Base-by-base conservation (phyloP, 108 stramenopile species). In the Schizochytrium sp. region DNA sequence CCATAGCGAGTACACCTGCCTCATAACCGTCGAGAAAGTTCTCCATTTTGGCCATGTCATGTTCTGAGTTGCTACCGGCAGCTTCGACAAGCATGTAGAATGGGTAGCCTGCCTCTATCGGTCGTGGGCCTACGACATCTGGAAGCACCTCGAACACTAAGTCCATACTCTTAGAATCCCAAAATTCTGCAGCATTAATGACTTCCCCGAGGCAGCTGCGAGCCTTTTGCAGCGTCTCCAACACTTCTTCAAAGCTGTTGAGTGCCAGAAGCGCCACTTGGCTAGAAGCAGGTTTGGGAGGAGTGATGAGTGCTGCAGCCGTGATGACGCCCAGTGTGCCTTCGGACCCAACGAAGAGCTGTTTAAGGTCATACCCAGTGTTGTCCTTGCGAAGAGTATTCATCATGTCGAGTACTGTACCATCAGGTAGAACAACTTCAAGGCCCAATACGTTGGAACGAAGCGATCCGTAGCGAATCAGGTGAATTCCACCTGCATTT, bases 311-410 rank as follows among this genome's bases (percentile, higher is more conserved):
- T 2, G 94, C 90, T n/a, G 59, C 58, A 76, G 94, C 95, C 0
- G 99, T 99, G 61, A 99, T 90, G 46, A 97, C 90, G 15, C 98
- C 98, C 60, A 99, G 92, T 5, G 97, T 98, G 42, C 99, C 99
- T 89, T 98, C 99, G 47, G 96, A 91, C 3, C 99, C 99, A 56
- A 99, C 93, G 72, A 99, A 98, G 49, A 99, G 90, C 69, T 99
- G 98, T 91, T 96, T 96, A 8, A 98, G 88, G 87, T 96, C 95
- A 73, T 97, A 98, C 41, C 99, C 98, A 10, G 97, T 97, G 91
- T 99, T 98, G 91, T 98, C 97, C 94, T 99, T 99, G 45, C 97
- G 93, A 13, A 72, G 50, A 1, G 72, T 87, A 61, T 92, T 92
- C 69, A 96, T 87, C 57, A 96, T 60, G 92, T 96, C 94, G 72